Evolutionary conservation across 768 basidiomycete species (phyloP).

Genomic region (Mrakia hoshinonis): DNA sequence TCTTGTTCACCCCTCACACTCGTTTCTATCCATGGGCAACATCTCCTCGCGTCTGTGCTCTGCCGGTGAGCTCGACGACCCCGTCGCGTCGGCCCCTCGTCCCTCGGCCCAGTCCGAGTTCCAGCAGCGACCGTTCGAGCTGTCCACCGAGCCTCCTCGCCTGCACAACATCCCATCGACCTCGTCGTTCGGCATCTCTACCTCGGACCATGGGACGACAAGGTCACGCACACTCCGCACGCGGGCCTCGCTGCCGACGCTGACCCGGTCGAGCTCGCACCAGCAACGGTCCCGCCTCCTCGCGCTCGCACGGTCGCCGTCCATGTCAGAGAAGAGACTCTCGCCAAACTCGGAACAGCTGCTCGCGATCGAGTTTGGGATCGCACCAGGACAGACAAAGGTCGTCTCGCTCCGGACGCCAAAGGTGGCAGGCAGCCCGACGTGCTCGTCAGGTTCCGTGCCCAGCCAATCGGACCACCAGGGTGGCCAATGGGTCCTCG

Average conservation of each 20-base stretch:
- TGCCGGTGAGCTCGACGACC: background rate
- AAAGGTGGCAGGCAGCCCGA: background rate
- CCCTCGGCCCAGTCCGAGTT: background rate
- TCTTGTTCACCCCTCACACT: too few relatives aligned
- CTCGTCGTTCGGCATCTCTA: background rate
- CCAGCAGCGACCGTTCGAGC: background rate
- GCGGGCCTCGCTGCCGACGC: background rate
- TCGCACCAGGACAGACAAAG: background rate
- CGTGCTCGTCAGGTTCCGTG: background rate
- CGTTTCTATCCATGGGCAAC: slow-evolving; percentile 8
- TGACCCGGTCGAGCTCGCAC: background rate
- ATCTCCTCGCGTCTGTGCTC: background rate
- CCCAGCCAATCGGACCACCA: background rate
- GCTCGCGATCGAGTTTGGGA: background rate
- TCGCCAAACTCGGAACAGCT: background rate
- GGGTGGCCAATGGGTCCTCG: background rate
- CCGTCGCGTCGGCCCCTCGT: background rate
- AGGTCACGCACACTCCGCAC: background rate
- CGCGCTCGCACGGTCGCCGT: background rate
- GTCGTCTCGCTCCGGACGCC: background rate
- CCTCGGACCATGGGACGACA: too few relatives aligned
- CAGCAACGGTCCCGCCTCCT: background rate
- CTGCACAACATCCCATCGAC: background rate
- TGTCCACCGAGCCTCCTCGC: background rate
- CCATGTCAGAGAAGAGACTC: background rate